Percentiles rank a stretch among this genome's conserved stretches.
These are phyloP conservation scores for Scytalidium lignicola DNA, from an alignment of 2,329 filamentous ascomycete species.

Conservation along the genomic window DNA sequence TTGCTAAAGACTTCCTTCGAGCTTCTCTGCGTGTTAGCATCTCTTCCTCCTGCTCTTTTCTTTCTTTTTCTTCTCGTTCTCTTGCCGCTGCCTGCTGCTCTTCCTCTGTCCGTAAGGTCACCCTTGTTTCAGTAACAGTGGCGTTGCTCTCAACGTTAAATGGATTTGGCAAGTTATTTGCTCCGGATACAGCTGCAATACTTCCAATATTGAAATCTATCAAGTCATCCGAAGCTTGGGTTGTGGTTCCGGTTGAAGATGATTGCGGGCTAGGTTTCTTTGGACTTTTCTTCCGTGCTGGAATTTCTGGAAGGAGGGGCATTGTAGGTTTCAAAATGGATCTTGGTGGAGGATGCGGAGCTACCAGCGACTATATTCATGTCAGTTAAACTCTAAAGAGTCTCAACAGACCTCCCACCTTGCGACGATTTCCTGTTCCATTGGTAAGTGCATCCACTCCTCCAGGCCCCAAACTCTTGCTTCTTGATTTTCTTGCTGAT, in stretches of 20 bases:
- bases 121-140: slow-evolving; percentile 38
- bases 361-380: slow-evolving; percentile 21
- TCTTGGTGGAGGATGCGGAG: slow-evolving; percentile 42
- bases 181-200: slow-evolving; percentile 21
- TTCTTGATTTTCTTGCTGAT: slow-evolving; percentile 64
- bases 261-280: slow-evolving; percentile 18
- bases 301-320: slow-evolving; percentile 60
- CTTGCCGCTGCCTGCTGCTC: slow-evolving; percentile 65
- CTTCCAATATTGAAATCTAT: slow-evolving; percentile 23
- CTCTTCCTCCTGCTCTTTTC: slow-evolving; percentile 53
- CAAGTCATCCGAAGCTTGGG: slow-evolving; percentile 15
- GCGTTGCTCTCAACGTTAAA: slow-evolving; percentile 37
- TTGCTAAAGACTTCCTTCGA: slow-evolving; percentile 86
- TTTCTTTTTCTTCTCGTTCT: slow-evolving; percentile 64
- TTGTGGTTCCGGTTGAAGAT: slow-evolving; percentile 2
- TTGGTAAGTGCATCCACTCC: slow-evolving; percentile 78
- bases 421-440: slow-evolving; percentile 69
- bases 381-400: slow-evolving; percentile 9
- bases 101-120: slow-evolving; percentile 64
- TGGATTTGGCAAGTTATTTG: slow-evolving; percentile 40
- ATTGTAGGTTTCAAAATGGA: slow-evolving; percentile 82
- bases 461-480: slow-evolving; percentile 93
- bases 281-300: slow-evolving; percentile 39
- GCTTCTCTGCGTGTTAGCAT: slow-evolving; percentile 74
- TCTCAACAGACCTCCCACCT: slow-evolving; percentile 49